Base-by-base conservation (phyloP, 345 rosid genomes). In the Ceriops zippeliana region DNA sequence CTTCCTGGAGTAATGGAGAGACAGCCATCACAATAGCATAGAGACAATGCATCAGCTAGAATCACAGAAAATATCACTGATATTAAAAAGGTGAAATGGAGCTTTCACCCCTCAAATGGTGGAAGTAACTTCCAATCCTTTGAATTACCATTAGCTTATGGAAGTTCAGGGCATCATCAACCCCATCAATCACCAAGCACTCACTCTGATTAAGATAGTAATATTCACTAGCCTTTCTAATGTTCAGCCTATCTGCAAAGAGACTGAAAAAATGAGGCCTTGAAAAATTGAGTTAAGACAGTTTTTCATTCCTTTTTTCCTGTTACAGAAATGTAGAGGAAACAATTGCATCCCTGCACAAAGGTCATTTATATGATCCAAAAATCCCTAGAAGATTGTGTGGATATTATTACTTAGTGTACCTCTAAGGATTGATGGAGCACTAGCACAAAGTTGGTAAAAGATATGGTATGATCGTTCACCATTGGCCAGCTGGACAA, bases 391-490 rank as follows among this genome's bases (percentile, higher is more conserved):
- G 34, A 34, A 75, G 61, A 21, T 62, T 60, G 68, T 5, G 3
- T 20, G 72, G 64, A 65, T 56, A 16, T 24, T 56, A 56, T 21
- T 21, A 75, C 49, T 42, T 42, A 63, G 54, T 35, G 51, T 84
- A 95, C 99, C 99, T 90, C 83, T 91, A 53, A 95, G 89, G 76
- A 58, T 68, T 52, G 87, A 79, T 24, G 97, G 85, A 86, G 96
- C 97, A 64, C 99, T 97, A 64, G 90, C 93, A 85, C 99, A 95
- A 31, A 95, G 84, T 80, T 90, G 91, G 79, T 95, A 95, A 70
- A 95, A 90, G 69, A 95, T 76, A 70, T 91, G 97, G 77, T 86
- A 95, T 30, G 99, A 88, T 79, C 99, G 81, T 87, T 95, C 99
- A 69, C 96, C 96, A 67, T 77, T 67, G 75, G 86, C 84, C 76